Evolutionary conservation across 1,139 yeast species (phyloP), one percentile per base, ranked within the genome.

Genomic region (Yamadazyma buinensis): DNA sequence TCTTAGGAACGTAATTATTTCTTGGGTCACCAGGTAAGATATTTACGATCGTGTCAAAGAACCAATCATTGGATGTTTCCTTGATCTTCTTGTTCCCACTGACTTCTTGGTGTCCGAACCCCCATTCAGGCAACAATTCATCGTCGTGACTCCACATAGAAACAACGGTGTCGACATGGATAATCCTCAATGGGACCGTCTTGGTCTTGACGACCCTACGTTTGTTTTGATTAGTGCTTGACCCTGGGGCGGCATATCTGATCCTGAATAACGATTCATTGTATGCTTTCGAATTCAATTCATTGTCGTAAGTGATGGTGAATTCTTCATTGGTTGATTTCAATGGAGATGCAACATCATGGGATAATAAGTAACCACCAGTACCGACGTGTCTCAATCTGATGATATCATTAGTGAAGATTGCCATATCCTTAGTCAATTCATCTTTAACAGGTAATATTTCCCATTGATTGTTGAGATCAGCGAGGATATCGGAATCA

Each of bases 321-420:
- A 90, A 80, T 61, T 90, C 97, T 60, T 90, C 96, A 55, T 90
- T 86, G 14, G 97, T 87, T 32, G 95, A 82, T 54, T 64, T 84
- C 42, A 79, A 69, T 21, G 97, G 97, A n/a, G 97, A 90, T 1
- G 98, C 98, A 35, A 92, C 98, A 57, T 92, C 99, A 56, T 92
- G 99, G 20, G 98, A 79, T 47, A 87, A 67, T 43, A 92, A 63
- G 48, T 66, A 83, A 3, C 95, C 83, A 41, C 87, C 75, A 2
- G 97, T 90, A 13, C 72, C 78, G 26, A 87, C 76, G 50, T 92
- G 99, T 57, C 77, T 81, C 40, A 92, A 69, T 63, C 97, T 82
- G 38, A 94, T 66, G 15, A 75, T 60, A 51, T 85, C 94, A 43
- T 82, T 81, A 19, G 82, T 78, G 44, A 47, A 51, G 5, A 57